Percentiles rank a stretch among this genome's conserved stretches.
phyloP scores from a whole-genome alignment of 2,329 filamentous ascomycete species.

The Graphiopsis chlorocephala region DNA sequence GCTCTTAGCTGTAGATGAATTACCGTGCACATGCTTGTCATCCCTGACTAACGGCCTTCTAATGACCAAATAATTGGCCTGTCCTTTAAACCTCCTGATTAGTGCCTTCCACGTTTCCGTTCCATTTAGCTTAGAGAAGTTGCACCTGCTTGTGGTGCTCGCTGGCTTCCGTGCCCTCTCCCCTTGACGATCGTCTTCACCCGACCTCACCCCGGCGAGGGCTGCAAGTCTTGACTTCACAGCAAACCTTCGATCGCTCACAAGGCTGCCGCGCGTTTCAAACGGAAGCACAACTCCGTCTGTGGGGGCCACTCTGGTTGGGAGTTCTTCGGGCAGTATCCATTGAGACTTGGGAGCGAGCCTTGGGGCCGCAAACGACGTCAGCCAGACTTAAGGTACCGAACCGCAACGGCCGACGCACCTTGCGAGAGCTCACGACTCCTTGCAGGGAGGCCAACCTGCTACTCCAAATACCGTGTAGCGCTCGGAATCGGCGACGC shows the following conservation, averaged over 20 bases:
- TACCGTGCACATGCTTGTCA: not conserved
- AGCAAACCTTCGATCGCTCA: not conserved
- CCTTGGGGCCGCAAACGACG: not conserved
- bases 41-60: not conserved
- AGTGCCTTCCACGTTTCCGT: not conserved
- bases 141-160: not conserved
- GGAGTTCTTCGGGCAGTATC: conserved; percentile 9
- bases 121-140: not conserved
- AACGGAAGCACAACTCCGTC: conserved; percentile 2
- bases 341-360: conserved; percentile 1
- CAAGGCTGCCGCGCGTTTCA: conserved; percentile 13
- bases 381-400: conserved; percentile 6
- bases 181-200: not conserved
- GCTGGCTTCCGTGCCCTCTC: not conserved
- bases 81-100: not conserved
- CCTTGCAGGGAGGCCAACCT: not conserved
- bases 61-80: not conserved
- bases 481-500: conserved; percentile 8
- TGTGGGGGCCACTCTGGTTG: conserved; percentile 2
- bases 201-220: not conserved
- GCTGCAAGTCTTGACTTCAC: not conserved
- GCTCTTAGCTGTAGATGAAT: not conserved
- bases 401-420: conserved; percentile 3
- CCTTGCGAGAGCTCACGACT: not conserved
- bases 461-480: not conserved